phyloP scores from a whole-genome alignment of 2,329 filamentous ascomycete species.

The Apiospora sp. region DNA sequence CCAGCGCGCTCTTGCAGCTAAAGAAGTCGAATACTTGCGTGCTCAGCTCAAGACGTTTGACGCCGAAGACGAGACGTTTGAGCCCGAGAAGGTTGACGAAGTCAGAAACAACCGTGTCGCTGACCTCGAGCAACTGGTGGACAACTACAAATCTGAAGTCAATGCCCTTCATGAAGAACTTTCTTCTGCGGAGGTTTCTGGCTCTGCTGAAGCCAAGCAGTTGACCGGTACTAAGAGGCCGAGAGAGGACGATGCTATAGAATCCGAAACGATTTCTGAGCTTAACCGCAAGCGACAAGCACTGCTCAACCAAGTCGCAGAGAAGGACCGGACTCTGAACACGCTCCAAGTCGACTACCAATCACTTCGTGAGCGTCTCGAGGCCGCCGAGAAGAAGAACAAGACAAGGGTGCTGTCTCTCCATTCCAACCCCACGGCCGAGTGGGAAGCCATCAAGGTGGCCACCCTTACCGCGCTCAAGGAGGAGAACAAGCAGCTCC shows the following conservation, averaged over 20 bases:
- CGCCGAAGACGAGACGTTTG: constrained; percentile 85
- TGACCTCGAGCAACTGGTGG: constrained; percentile 85
- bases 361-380: constrained; percentile 78
- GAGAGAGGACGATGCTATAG: constrained; percentile 62
- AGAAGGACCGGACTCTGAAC: constrained; percentile 78
- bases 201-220: constrained; percentile 39
- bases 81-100: constrained; percentile 80
- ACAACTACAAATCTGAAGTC: constrained; percentile 85
- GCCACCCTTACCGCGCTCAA: constrained; percentile 79
- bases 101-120: constrained; percentile 77
- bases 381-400: constrained; percentile 68
- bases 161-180: constrained; percentile 78
- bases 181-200: constrained; percentile 65
- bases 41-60: constrained; percentile 91
- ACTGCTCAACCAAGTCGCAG: constrained; percentile 42
- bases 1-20: constrained; percentile 83
- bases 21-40: constrained; percentile 93
- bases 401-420: constrained; percentile 86
- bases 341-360: constrained; percentile 74
- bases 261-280: constrained; percentile 79
- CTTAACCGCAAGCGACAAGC: constrained; percentile 88
- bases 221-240: constrained; percentile 69
- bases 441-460: constrained; percentile 84
- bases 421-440: constrained; percentile 89
- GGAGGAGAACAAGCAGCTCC: constrained; percentile 83